These are phyloP conservation scores for Ilex aquifolium DNA, from an alignment of 257 asterid species.

Conservation along the genomic window DNA sequence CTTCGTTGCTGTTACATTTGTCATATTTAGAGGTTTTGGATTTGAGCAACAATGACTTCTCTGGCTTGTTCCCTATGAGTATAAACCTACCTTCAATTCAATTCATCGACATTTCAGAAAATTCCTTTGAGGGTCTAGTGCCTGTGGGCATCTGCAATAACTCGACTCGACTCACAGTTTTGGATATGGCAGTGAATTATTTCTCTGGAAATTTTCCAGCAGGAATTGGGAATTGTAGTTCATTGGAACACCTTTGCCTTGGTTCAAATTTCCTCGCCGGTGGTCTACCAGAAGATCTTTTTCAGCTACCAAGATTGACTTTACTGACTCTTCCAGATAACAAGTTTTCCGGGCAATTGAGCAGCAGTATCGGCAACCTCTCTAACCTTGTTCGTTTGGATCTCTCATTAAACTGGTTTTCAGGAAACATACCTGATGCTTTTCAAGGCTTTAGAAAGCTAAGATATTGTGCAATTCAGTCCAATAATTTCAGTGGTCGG, in stretches of 20 bases:
- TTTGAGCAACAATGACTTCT: not conserved
- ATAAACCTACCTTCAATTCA: not conserved
- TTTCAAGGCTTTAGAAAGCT: slow-evolving; percentile 40
- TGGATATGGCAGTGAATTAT: not conserved
- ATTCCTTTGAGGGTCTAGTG: not conserved
- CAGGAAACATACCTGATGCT: slow-evolving; percentile 56
- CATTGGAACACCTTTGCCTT: not conserved
- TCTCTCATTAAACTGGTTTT: slow-evolving; percentile 46
- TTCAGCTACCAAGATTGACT: not conserved
- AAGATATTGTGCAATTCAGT: slow-evolving; percentile 56
- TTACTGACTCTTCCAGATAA: not conserved
- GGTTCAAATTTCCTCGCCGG: not conserved
- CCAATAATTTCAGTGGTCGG: slow-evolving; percentile 47
- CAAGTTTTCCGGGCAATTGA: not conserved
- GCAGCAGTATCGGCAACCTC: slow-evolving; percentile 44
- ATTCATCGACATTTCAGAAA: not conserved
- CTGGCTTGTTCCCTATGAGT: not conserved
- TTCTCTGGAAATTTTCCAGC: not conserved
- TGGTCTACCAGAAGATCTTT: not conserved
- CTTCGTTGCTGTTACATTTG: not conserved
- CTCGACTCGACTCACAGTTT: not conserved
- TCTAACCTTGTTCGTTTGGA: slow-evolving; percentile 51
- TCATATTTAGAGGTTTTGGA: not conserved
- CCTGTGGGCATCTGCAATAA: not conserved
- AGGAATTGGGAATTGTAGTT: not conserved